These are phyloP conservation scores for Glaciozyma martinii DNA, from an alignment of 768 basidiomycete species.

Conservation along the genomic window DNA sequence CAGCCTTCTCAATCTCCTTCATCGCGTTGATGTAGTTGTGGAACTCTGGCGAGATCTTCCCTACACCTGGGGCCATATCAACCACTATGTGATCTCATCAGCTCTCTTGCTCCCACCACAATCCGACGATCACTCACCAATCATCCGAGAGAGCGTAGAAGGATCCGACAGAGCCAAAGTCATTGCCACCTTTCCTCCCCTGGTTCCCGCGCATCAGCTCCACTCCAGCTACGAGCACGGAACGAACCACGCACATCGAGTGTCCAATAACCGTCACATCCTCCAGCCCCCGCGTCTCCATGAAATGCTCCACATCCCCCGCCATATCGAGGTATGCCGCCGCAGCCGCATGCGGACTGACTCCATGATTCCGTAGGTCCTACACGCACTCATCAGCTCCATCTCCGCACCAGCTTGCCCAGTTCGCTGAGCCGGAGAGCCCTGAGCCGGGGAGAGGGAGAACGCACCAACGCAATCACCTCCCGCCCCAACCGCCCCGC, in stretches of 20 bases:
- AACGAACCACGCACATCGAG: constrained; percentile 60
- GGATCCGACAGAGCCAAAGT: constrained; percentile 51
- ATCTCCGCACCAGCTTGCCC: neutral
- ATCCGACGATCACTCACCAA: neutral
- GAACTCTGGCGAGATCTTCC: constrained; percentile 57
- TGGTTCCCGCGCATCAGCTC: constrained; percentile 1
- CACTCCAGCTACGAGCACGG: too few relatives aligned
- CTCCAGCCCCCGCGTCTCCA: constrained; percentile 44
- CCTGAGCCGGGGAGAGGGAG: neutral
- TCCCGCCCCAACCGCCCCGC: constrained; percentile 35
- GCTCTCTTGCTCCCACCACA: neutral
- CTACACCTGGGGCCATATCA: constrained; percentile 67
- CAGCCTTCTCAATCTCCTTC: constrained; percentile 57
- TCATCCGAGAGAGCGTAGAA: constrained; percentile 39
- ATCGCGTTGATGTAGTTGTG: constrained; percentile 59
- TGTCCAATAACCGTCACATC: constrained; percentile 73
- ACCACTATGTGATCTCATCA: constrained; percentile 45
- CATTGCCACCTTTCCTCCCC: constrained; percentile 55
- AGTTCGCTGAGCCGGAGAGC: too few relatives aligned
- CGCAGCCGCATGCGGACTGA: constrained; percentile 62
- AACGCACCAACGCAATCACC: neutral
- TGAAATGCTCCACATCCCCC: constrained; percentile 61
- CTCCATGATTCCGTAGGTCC: constrained; percentile 86
- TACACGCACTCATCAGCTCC: constrained; percentile 33
- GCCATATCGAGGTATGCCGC: constrained; percentile 77